Conservation (phyloP, 2,329 filamentous ascomycete species). For the Hirsutella minnesotensis region DNA sequence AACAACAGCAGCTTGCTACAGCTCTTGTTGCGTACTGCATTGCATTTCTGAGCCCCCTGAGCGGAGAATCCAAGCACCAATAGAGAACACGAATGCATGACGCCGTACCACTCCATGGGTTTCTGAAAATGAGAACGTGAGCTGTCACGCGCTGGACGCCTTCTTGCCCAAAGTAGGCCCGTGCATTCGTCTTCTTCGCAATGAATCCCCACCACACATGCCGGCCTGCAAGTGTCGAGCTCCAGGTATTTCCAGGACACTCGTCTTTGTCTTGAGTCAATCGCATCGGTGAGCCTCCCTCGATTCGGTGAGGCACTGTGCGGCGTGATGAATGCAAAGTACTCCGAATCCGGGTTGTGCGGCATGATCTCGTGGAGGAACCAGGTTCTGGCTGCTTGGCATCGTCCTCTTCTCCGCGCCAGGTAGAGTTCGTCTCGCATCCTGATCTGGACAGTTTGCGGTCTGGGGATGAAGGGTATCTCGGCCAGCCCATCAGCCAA, state of each 20-base stretch:
- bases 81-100: not conserved
- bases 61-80: not conserved
- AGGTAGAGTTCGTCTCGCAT: not conserved
- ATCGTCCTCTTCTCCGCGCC: not conserved
- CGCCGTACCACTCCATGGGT: constrained; percentile 3
- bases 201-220: not conserved
- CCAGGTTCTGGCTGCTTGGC: not conserved
- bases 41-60: not conserved
- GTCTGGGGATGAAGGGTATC: too few species aligned
- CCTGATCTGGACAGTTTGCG: not conserved
- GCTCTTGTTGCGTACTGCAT: not conserved
- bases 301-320: not conserved
- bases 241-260: not conserved
- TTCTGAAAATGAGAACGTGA: constrained; percentile 4
- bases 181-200: not conserved
- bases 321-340: not conserved
- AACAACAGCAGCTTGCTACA: not conserved
- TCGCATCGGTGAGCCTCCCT: too few species aligned
- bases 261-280: not conserved
- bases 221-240: not conserved
- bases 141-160: not conserved
- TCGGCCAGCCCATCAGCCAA: too few species aligned
- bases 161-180: not conserved
- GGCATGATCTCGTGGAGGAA: not conserved
- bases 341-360: not conserved